Conservation (phyloP, 371 early-diverging fungal species). For the Mucor lusitanicus region DNA sequence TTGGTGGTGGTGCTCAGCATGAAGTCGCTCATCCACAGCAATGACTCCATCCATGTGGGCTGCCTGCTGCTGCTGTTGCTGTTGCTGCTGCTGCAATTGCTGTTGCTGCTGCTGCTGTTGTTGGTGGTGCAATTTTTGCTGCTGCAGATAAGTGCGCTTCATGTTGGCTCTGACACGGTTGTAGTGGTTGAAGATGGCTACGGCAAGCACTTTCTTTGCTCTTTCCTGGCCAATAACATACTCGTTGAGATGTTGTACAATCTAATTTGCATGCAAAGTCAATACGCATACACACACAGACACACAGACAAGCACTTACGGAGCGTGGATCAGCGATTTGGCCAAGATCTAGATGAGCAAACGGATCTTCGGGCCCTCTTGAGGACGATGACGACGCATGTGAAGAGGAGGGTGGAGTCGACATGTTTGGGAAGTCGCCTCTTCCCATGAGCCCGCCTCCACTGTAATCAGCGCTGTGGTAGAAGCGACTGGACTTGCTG, state of each 20-base stretch:
- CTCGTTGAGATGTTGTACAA: conserved; percentile 80
- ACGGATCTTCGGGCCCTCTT: conserved; percentile 14
- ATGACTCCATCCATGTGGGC: not conserved
- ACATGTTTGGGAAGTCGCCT: conserved; percentile 7
- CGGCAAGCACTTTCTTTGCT: conserved; percentile 82
- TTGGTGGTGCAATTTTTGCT: conserved; percentile 11
- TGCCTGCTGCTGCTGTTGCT: conserved; percentile 2
- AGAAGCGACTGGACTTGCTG: not conserved
- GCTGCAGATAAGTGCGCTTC: conserved; percentile 12
- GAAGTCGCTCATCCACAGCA: conserved; percentile 10
- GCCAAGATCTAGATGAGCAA: conserved; percentile 19
- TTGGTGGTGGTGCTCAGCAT: conserved; percentile 29
- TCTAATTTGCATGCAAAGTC: conserved; percentile 47
- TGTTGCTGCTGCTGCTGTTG: conserved; percentile 5
- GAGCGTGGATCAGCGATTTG: conserved; percentile 25
- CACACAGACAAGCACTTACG: conserved; percentile 3
- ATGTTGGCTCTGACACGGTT: conserved; percentile 76
- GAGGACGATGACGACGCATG: not conserved
- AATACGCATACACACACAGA: not conserved
- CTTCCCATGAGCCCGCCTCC: conserved; percentile 25
- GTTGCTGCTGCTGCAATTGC: conserved; percentile 18
- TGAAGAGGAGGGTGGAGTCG: conserved; percentile 1
- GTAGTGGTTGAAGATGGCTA: conserved; percentile 90
- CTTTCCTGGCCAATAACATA: conserved; percentile 89
- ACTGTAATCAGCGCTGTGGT: conserved; percentile 28